These are phyloP conservation scores for Aspergillus hancockii DNA, from an alignment of 495 filamentous ascomycete genomes.

Conservation along the genomic window DNA sequence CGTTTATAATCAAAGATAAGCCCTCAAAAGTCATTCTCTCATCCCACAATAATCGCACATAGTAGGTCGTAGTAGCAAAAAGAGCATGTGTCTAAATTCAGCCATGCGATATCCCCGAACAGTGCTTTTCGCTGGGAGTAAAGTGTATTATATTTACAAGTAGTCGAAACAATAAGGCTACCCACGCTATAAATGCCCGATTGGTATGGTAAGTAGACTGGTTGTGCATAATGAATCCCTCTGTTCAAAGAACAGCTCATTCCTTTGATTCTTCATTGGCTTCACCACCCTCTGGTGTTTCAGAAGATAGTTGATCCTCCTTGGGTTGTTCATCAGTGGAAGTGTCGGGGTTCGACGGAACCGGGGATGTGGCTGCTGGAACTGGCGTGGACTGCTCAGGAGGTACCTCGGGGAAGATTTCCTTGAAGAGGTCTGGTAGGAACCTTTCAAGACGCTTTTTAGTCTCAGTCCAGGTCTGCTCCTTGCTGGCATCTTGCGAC, in stretches of 20 bases:
- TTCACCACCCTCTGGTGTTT: slow-evolving; percentile 6
- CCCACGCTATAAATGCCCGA: slow-evolving; percentile 26
- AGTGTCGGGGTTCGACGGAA: slow-evolving; percentile 5
- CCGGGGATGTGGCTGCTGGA: slow-evolving; percentile 26
- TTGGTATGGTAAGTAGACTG: slow-evolving; percentile 6
- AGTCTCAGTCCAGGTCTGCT: slow-evolving; percentile 62
- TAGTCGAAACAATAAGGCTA: slow-evolving; percentile 8
- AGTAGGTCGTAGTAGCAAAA: neutral
- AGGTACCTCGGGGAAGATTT: slow-evolving; percentile 47
- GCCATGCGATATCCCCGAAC: neutral
- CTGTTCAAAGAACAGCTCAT: neutral
- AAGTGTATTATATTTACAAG: slow-evolving; percentile 20
- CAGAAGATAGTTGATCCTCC: slow-evolving; percentile 6
- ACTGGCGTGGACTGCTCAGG: slow-evolving; percentile 28
- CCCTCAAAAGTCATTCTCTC: neutral
- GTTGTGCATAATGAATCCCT: neutral
- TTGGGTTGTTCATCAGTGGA: slow-evolving; percentile 2
- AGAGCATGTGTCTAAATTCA: neutral
- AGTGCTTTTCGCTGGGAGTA: neutral
- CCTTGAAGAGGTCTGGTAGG: slow-evolving; percentile 69
- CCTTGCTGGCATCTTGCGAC: slow-evolving; percentile 43
- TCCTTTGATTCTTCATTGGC: slow-evolving; percentile 1
- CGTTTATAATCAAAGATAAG: neutral
- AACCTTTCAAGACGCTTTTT: slow-evolving; percentile 90
- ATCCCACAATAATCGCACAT: neutral